phyloP scores from a whole-genome alignment of 345 rosid species.

The Excoecaria agallocha region DNA sequence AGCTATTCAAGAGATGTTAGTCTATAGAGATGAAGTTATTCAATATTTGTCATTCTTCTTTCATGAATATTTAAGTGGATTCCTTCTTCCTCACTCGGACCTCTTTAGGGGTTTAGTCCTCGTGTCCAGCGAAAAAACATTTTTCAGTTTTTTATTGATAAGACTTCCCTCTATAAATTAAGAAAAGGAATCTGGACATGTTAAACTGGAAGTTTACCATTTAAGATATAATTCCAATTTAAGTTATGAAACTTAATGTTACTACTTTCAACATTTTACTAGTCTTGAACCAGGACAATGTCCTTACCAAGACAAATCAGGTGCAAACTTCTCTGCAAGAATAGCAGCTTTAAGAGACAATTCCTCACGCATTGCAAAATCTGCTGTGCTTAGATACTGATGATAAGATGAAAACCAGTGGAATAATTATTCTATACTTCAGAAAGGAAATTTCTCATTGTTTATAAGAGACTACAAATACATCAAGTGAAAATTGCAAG shows the following conservation, averaged over 20 bases:
- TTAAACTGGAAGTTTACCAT: constrained; percentile 1
- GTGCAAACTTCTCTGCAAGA: constrained; percentile 99
- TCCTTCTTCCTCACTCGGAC: background rate
- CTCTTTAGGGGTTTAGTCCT: background rate
- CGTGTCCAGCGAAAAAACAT: background rate
- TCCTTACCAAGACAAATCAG: constrained; percentile 96
- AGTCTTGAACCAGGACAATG: constrained; percentile 3
- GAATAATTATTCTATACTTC: constrained; percentile 3
- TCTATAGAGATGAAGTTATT: background rate
- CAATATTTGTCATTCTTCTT: background rate
- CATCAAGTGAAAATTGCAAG: background rate
- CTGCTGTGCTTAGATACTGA: constrained; percentile 97
- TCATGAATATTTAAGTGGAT: too few relatives aligned
- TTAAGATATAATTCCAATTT: background rate
- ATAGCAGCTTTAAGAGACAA: constrained; percentile 98
- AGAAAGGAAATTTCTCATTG: background rate
- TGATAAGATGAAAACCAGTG: constrained; percentile 24
- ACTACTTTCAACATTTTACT: constrained; percentile 1
- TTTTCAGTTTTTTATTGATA: background rate
- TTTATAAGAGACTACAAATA: background rate
- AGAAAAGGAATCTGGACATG: background rate
- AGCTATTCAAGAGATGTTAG: background rate
- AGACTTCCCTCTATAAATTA: background rate
- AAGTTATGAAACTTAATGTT: background rate
- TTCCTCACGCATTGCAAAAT: constrained; percentile 98